These are phyloP conservation scores for Psophocarpus tetragonolobus DNA, from an alignment of 306 rosid species.

Conservation along the genomic window DNA sequence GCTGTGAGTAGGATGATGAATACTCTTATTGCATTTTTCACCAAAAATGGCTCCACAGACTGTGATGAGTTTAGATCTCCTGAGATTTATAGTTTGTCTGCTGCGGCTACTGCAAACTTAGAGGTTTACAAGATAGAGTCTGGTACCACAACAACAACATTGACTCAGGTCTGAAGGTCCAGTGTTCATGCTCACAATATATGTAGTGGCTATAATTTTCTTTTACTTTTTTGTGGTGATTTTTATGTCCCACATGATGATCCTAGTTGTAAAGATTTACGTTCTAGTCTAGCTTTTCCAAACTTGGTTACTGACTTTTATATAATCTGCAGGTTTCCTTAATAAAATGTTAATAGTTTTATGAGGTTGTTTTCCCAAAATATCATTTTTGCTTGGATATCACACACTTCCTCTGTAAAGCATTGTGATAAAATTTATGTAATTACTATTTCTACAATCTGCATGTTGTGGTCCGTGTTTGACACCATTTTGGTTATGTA, in stretches of 20 bases:
- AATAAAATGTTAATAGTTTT: slow-evolving; percentile 5
- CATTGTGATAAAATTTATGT: not conserved
- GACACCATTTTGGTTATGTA: not conserved
- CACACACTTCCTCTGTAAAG: slow-evolving; percentile 3
- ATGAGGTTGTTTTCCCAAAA: slow-evolving; percentile 14
- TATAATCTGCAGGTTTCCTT: slow-evolving; percentile 6
- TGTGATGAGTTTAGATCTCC: slow-evolving; percentile 53
- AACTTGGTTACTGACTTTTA: not conserved
- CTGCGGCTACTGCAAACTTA: slow-evolving; percentile 36
- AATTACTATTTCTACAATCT: not conserved
- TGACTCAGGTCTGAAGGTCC: slow-evolving; percentile 31
- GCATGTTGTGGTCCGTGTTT: not conserved
- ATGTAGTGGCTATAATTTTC: not conserved
- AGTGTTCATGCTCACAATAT: slow-evolving; percentile 26
- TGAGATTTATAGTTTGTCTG: slow-evolving; percentile 26
- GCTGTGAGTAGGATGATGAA: slow-evolving; percentile 60
- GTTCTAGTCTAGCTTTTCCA: not conserved
- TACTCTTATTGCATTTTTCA: slow-evolving; percentile 58
- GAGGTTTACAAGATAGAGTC: slow-evolving; percentile 24
- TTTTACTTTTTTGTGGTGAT: slow-evolving; percentile 20
- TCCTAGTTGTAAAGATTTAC: slow-evolving; percentile 12
- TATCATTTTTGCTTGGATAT: slow-evolving; percentile 1
- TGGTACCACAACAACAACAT: not conserved
- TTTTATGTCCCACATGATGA: slow-evolving; percentile 18
- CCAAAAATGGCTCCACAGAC: slow-evolving; percentile 64